Evolutionary conservation across 2,329 filamentous ascomycete species (phyloP), one percentile per base, ranked within the genome.

Genomic region (Paramyrothecium sp.): DNA sequence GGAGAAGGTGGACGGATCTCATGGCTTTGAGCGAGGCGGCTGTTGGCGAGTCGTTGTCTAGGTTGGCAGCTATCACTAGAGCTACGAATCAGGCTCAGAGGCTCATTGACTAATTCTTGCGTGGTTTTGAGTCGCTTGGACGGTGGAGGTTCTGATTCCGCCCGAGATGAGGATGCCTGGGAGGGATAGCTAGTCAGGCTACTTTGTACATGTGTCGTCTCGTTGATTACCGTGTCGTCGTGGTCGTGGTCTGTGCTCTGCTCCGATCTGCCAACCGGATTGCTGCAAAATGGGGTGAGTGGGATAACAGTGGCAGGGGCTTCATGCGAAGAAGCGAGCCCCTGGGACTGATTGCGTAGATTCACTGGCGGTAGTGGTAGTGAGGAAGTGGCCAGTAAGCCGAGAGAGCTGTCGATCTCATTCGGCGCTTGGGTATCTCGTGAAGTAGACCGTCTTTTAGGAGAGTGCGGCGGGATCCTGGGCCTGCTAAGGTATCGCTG

Each of bases 1-100:
- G 89, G 88, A 1, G 77, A 79, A 0, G 83, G 80, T 0, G 87
- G 74, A 3, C 73, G 72, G 51, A 90, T 84, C 50, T 82, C 78
- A 7, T 83, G 70, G 23, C 69, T 70, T 26, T 69, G 62, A 51
- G 68, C 67, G 34, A 69, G 52, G 23, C 64, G 56, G 5, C 60
- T 61, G 8, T 53, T 51, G 7, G 61, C 58, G 0, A 61, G 56
- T 50, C 44, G 56, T 16, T 16, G 33, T 46, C 62, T 51, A 21
- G 60, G 30, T 10, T 63, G 67, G 2, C 63, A 67, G 4, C 64
- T 65, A 56, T 72, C 71, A 58, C 69, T 74, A 8, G 64, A 63
- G 58, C 67, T 73, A 48, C 68, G 64, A 7, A 65, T 56, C 2
- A 72, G 58, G 16, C 33, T 38, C 33, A 38, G 33, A 38, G 33